Conservation (phyloP, 257 asterid species). For the Nicotiana sylvestris region DNA sequence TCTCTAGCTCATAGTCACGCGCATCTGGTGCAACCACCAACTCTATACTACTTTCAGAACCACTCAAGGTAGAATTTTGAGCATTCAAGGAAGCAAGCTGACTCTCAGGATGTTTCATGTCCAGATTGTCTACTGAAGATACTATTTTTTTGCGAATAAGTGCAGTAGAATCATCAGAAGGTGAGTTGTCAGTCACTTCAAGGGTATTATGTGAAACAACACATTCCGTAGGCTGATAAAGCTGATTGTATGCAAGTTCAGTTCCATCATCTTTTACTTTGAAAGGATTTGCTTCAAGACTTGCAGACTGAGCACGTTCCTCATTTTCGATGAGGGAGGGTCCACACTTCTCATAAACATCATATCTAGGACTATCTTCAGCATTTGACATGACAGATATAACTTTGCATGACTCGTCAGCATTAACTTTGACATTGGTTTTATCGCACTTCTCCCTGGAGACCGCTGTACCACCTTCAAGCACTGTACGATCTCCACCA, state of each 20-base stretch:
- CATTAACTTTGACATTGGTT: background rate
- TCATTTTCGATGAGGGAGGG: slow-evolving; percentile 15
- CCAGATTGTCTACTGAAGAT: background rate
- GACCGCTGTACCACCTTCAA: slow-evolving; percentile 20
- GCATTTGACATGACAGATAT: slow-evolving; percentile 19
- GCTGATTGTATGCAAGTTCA: slow-evolving; percentile 17
- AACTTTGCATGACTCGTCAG: slow-evolving; percentile 10
- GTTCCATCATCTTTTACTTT: slow-evolving; percentile 15
- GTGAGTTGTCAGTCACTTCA: background rate
- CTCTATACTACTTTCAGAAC: slow-evolving; percentile 27
- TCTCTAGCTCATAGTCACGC: slow-evolving; percentile 23
- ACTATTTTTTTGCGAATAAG: background rate
- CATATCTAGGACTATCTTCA: background rate
- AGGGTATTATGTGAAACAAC: slow-evolving; percentile 15
- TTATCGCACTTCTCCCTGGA: slow-evolving; percentile 15
- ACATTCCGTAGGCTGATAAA: slow-evolving; percentile 14
- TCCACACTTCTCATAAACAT: slow-evolving; percentile 11
- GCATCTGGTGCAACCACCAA: slow-evolving; percentile 27
- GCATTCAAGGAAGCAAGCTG: background rate
- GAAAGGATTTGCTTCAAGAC: slow-evolving; percentile 19
- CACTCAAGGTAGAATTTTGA: background rate
- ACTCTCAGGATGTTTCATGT: background rate
- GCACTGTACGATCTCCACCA: slow-evolving; percentile 16
- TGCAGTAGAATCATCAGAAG: background rate
- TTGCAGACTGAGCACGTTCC: slow-evolving; percentile 20